These are phyloP conservation scores for Inosperma sp. DNA, from an alignment of 768 basidiomycete species.

Conservation along the genomic window DNA sequence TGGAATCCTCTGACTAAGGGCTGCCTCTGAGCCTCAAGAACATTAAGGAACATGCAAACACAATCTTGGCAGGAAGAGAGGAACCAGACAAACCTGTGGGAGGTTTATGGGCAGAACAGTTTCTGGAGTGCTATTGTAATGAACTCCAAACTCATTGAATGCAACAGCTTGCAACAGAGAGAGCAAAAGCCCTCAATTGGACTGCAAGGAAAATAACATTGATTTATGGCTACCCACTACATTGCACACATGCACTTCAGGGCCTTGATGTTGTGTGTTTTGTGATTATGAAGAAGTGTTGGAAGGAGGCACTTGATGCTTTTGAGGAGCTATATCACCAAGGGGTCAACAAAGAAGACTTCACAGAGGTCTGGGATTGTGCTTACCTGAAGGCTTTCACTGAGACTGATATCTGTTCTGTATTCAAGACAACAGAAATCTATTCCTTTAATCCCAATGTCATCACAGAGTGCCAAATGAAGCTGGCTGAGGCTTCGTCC, in stretches of 20 bases:
- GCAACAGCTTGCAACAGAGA: conserved; percentile 23
- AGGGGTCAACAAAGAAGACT: conserved; percentile 24
- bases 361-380: conserved; percentile 22
- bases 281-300: conserved; percentile 33
- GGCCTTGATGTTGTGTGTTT: conserved; percentile 45
- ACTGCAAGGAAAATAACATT: conserved; percentile 34
- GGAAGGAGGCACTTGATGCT: conserved; percentile 20
- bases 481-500: conserved; percentile 25
- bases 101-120: conserved; percentile 16
- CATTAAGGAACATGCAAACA: conserved; percentile 23
- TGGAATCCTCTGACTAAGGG: background rate
- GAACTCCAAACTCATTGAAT: conserved; percentile 29
- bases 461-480: conserved; percentile 26
- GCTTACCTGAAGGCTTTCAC: conserved; percentile 28
- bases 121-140: conserved; percentile 26
- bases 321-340: conserved; percentile 21
- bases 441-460: conserved; percentile 26
- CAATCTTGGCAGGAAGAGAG: conserved; percentile 18
- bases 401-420: conserved; percentile 21
- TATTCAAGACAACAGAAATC: conserved; percentile 29
- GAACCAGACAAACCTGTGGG: conserved; percentile 11
- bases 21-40: conserved; percentile 1
- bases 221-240: conserved; percentile 36
- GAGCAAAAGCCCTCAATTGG: conserved; percentile 11
- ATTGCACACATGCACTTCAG: conserved; percentile 39